Evolutionary conservation across 116 monocot genomes (phyloP), one percentile per base, ranked within the genome.

Genomic region (Phalaenopsis hybrid): DNA sequence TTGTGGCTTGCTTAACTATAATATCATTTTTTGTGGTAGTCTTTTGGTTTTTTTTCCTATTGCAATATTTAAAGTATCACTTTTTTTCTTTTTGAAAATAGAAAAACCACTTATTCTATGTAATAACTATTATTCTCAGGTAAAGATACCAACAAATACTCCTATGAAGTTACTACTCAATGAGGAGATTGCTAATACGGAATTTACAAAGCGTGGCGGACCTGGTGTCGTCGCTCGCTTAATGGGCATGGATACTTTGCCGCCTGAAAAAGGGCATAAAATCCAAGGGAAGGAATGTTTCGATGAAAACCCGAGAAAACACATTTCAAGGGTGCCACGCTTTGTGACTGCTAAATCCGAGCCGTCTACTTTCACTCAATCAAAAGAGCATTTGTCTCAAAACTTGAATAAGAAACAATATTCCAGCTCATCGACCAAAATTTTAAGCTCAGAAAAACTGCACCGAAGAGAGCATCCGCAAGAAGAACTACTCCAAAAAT

Each of bases 151-250:
- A n/a, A 67, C 85, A 67, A 23, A 21, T 23, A 50, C 81, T 57
- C 69, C 84, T 20, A 83, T 90, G 74, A 95, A 93, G 67, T 88
- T 50, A 72, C 44, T 90, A 63, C 89, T 89, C 20, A 85, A 85
- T 83, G 88, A 87, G n/a, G 92, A 92, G 78, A 78, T 83, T 77
- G 80, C 86, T 31, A 86, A 79, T 33, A 83, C 44, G 83, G 44
- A 63, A 58, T 78, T 52, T 49, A 78, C 75, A 50, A 76, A 72
- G 65, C 79, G 41, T 51, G 86, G 63, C 63, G 52, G 84, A 59
- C 96, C 94, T 17, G 85, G 92, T 81, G 90, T 96, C 28, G 84
- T 94, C 76, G 94, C 94, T 81, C 94, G 94, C 25, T 87, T 94
- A 61, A 96, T 96, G 94, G 96, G 96, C 41, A 91, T 96, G 88